These are phyloP conservation scores for Cystofilobasidium capitatum DNA, from an alignment of 768 basidiomycete species.

Conservation along the genomic window DNA sequence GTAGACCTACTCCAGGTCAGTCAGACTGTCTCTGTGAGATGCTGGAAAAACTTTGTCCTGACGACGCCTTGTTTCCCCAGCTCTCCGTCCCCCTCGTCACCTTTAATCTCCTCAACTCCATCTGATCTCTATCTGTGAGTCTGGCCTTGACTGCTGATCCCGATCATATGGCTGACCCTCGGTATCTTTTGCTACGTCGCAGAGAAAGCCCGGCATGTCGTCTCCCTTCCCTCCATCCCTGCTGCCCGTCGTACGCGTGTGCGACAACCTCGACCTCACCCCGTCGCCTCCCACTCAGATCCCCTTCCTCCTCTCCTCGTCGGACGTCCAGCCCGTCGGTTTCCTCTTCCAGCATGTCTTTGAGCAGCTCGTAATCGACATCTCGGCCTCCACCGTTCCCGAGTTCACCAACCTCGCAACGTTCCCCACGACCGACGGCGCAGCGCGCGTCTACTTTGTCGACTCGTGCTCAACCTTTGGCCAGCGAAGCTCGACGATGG, in stretches of 20 bases:
- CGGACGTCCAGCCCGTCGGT: slow-evolving; percentile 20
- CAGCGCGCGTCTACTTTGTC: not conserved
- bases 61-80: too few relatives aligned
- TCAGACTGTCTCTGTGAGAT: too few relatives aligned
- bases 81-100: too few relatives aligned
- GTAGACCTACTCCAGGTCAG: too few relatives aligned
- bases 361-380: slow-evolving; percentile 2
- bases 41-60: too few relatives aligned
- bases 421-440: not conserved
- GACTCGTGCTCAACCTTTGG: not conserved
- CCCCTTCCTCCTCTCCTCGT: slow-evolving; percentile 14
- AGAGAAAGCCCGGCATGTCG: too few relatives aligned
- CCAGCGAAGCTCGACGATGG: slow-evolving; percentile 24
- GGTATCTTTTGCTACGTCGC: too few relatives aligned
- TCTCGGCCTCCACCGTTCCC: not conserved
- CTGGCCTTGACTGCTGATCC: too few relatives aligned
- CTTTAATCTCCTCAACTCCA: too few relatives aligned
- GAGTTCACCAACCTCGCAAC: not conserved
- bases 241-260: slow-evolving; percentile 20
- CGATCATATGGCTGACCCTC: not conserved
- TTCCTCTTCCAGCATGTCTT: not conserved
- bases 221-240: not conserved
- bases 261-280: slow-evolving; percentile 19
- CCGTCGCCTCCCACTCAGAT: not conserved
- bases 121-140: too few relatives aligned